Evolutionary conservation across 768 basidiomycete genomes (phyloP), one percentile per base, ranked within the genome.

Genomic region (Boletus sp.): DNA sequence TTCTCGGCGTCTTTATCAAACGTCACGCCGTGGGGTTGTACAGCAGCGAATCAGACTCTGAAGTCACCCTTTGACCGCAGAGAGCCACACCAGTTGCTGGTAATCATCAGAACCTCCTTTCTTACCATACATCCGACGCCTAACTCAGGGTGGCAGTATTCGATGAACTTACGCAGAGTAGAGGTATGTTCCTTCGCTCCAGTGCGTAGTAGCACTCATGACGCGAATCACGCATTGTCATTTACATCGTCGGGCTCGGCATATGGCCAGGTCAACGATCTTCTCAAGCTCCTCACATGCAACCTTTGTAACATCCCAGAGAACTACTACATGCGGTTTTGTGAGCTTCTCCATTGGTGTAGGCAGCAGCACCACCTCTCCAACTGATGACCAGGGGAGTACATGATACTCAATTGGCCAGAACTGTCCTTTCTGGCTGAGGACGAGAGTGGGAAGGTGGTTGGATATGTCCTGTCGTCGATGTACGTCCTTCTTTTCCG

Each of bases 381-480:
- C 30, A 52, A 60, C 52, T 51, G 42, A 56, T 17, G 14, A 11
- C 39, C 44, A 83, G 82, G 82, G 69, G 68, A 76, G 1, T 77
- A 77, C 64, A 77, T 78, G 52, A 69, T 76, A 40, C 56, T 81
- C 35, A 78, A 71, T 4, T 83, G 82, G 82, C 82, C 82, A 9
- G 75, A 80, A 39, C 65, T 83, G 24, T 81, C 79, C 7, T 83
- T 78, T 63, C 79, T 83, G 7, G 82, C 81, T 1, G 80, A 80
- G 47, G 77, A 81, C 47, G 73, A 76, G 35, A 68, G 65, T 24
- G 80, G 82, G 1, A 74, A 77, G 24, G 74, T 83, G 20, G 81
- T 83, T 1, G 82, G 82, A 10, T 83, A 83, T 62, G 81, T 83
- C 15, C 63, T 83, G n/a, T 79, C 78, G 0, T 81, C 82, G 47